Percentiles rank a stretch among this genome's conserved stretches.
Conservation (phyloP, 352 stramenopile genomes). For the Phytopythium delawarense region DNA sequence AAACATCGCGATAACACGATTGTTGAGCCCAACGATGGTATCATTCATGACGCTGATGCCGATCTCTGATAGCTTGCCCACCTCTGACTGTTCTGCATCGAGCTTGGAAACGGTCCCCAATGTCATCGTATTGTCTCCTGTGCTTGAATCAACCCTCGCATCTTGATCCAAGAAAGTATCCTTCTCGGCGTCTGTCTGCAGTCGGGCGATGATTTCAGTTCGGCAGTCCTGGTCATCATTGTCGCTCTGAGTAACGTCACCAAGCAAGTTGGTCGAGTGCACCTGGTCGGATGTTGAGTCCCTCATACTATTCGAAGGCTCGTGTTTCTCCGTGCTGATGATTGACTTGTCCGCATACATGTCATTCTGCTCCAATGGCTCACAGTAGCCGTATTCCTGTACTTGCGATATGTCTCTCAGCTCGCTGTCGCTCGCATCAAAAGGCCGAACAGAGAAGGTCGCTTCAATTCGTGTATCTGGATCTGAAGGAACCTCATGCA, state of each 20-base stretch:
- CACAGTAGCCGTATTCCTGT: too few relatives aligned
- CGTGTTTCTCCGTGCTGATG: neutral
- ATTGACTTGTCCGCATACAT: neutral
- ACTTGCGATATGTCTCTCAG: neutral
- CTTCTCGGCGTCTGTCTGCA: neutral
- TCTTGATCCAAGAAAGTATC: neutral
- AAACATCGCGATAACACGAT: too few relatives aligned
- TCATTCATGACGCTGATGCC: too few relatives aligned
- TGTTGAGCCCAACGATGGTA: too few relatives aligned
- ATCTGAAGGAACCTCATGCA: neutral
- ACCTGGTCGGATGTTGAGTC: too few relatives aligned
- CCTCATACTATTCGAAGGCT: neutral
- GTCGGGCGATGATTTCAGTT: neutral
- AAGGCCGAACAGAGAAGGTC: neutral
- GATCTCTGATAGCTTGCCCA: neutral
- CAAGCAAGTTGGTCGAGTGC: too few relatives aligned
- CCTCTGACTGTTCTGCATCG: neutral
- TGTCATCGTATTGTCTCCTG: neutral
- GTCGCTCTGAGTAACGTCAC: too few relatives aligned
- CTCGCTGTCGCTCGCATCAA: neutral
- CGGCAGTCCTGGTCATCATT: neutral
- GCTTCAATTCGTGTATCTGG: neutral
- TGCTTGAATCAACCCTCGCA: neutral
- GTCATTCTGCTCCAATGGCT: neutral
- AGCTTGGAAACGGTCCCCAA: neutral